phyloP scores from a whole-genome alignment of 768 basidiomycete species.

The Tylopilus felleus region DNA sequence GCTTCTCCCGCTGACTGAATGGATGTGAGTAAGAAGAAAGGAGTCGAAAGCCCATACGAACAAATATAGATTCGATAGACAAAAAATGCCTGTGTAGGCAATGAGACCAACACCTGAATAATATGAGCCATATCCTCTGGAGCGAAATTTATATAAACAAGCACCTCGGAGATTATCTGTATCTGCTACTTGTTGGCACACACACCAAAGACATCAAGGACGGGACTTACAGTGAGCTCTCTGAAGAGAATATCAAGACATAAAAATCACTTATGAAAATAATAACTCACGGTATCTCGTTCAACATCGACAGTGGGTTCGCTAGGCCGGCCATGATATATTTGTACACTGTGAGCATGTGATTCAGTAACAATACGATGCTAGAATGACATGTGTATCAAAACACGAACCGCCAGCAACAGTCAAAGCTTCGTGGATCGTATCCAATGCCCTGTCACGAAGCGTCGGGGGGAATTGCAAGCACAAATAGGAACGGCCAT shows the following conservation, averaged over 20 bases:
- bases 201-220: background rate
- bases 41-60: background rate
- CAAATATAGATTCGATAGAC: conserved; percentile 9
- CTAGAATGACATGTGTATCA: too few relatives aligned
- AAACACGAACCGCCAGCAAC: conserved; percentile 7
- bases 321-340: background rate
- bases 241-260: background rate
- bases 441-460: conserved; percentile 4
- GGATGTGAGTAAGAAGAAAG: background rate
- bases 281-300: background rate
- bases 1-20: conserved; percentile 7
- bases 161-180: conserved; percentile 2
- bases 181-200: conserved; percentile 1
- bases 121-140: background rate
- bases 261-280: background rate
- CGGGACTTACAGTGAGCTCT: conserved; percentile 9
- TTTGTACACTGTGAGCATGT: background rate
- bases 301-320: background rate
- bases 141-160: background rate
- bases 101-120: background rate
- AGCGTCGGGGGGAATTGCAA: background rate
- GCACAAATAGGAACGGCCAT: background rate
- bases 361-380: background rate
- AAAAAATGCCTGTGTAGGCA: conserved; percentile 6
- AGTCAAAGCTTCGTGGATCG: conserved; percentile 4